Evolutionary conservation across 2,329 filamentous ascomycete genomes (phyloP).

Genomic region (Geosmithia flava): DNA sequence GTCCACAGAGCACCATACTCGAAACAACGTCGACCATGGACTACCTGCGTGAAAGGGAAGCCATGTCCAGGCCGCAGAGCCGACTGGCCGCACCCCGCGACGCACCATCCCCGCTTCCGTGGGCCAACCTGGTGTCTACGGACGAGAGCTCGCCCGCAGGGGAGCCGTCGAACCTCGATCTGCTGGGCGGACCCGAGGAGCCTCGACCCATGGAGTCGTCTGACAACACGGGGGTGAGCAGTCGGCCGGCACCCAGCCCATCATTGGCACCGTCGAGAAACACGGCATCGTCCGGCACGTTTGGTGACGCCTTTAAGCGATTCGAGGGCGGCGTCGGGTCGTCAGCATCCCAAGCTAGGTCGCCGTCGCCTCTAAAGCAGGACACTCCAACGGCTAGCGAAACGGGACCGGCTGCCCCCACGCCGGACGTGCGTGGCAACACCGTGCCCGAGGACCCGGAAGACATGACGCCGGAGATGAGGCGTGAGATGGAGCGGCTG

Average conservation of each 20-base stretch:
- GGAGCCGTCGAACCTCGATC: constrained; percentile 64
- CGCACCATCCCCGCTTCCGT: constrained; percentile 14
- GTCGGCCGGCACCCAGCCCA: constrained; percentile 19
- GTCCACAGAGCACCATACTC: constrained; percentile 73
- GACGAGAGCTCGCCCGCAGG: constrained; percentile 5
- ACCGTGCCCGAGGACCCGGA: constrained; percentile 50
- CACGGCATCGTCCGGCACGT: constrained; percentile 54
- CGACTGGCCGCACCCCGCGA: constrained; percentile 3
- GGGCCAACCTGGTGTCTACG: constrained; percentile 25
- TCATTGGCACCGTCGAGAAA: constrained; percentile 5
- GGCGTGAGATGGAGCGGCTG: constrained; percentile 75
- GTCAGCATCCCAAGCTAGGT: constrained; percentile 17
- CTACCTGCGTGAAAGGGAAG: constrained; percentile 67
- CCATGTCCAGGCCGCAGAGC: constrained; percentile 27
- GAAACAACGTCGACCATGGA: constrained; percentile 62
- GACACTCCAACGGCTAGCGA: constrained; percentile 38
- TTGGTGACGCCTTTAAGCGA: constrained; percentile 85
- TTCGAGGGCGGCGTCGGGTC: constrained; percentile 52
- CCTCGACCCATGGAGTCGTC: background rate
- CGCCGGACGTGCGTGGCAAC: constrained; percentile 37
- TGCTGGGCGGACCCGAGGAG: constrained; percentile 38
- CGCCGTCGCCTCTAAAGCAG: constrained; percentile 37
- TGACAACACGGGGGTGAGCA: constrained; percentile 22
- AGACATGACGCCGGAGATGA: constrained; percentile 73
- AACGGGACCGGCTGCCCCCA: constrained; percentile 58